Base-by-base conservation (phyloP, 78 protist species). In the Dictyostelium brefeldianum region DNA sequence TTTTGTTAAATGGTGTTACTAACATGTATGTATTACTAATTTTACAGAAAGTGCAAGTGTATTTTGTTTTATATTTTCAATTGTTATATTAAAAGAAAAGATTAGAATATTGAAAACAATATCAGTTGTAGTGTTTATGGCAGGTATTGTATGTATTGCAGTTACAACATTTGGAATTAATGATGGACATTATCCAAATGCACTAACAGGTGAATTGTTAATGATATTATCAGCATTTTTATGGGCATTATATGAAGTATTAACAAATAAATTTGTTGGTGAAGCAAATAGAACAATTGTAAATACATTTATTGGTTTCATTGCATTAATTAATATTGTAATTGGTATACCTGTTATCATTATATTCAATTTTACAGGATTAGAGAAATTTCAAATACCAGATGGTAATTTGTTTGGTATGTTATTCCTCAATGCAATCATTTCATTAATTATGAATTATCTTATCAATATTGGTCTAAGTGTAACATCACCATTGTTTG, bases 241-340 rank as follows among this genome's bases (percentile, higher is more conserved):
- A 4, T 85, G 92, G 92, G 92, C 92, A 27, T 1, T 85, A 1
- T 85, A 85, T 74, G 92, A 85, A 41, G 92, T 85, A 0, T 43
- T 85, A 5, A 85, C 92, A 9, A 7, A 77, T 9, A 85, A 85
- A 48, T 85, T 75, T 15, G 43, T 75, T 62, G 92, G 92, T 10
- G 14, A 73, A 15, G 71, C 9, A 0, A 18, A 48, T n/a, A 85
- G 92, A 75, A 85, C 92, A 17, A 5, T 50, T 5, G 83, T 85
- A 41, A 73, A 85, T 41, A 59, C 84, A 11, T 85, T 46, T 47
- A 48, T 73, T 41, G 92, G 83, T 1, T n/a, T 73, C 6, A 59
- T 75, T 48, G 83, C 69, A 17, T 50, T 85, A 1, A 43, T 53
- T 20, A 50, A 25, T 51, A 15, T 57, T 5, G 5, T 85, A 9